A percentile compares a stretch with the other conserved stretches of the same genome.
Conservation (phyloP, 441 rosid genomes). For the Euphorbia schlechtendalii region DNA sequence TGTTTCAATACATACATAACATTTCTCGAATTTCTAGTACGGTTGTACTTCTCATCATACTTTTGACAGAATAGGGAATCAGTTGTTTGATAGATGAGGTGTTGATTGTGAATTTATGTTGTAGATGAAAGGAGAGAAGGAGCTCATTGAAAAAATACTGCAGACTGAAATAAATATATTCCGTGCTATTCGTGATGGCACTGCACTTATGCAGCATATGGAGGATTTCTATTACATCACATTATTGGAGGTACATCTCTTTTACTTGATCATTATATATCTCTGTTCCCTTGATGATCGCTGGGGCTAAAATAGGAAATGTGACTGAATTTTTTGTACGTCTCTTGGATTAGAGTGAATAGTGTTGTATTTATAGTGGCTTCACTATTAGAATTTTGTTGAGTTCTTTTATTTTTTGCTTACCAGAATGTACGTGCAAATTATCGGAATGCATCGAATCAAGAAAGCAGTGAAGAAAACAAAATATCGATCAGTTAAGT, state of each 20-base stretch:
- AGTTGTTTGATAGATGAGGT: conserved; percentile 7
- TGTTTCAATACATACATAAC: not conserved
- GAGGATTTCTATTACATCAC: conserved; percentile 95
- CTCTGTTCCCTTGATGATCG: conserved; percentile 1
- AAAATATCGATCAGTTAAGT: conserved; percentile 12
- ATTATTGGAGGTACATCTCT: conserved; percentile 61
- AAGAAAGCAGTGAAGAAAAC: conserved; percentile 22
- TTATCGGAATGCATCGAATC: conserved; percentile 35
- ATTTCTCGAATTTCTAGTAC: not conserved
- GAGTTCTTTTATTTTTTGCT: not conserved
- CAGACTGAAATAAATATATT: conserved; percentile 89
- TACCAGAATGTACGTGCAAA: conserved; percentile 60
- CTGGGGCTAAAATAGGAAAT: not conserved
- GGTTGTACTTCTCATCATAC: not conserved
- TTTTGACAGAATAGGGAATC: not conserved
- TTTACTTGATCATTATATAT: not conserved
- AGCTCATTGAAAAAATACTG: conserved; percentile 80
- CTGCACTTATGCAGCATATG: conserved; percentile 98
- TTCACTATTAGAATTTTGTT: not conserved
- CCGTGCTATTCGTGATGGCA: conserved; percentile 83
- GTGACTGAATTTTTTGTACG: not conserved
- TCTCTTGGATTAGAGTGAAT: not conserved
- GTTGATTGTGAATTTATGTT: conserved; percentile 9
- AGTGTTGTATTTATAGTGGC: not conserved
- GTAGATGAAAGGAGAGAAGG: conserved; percentile 98